phyloP scores from a whole-genome alignment of 2,329 filamentous ascomycete genomes.

The Ascochyta clinopodiicola region DNA sequence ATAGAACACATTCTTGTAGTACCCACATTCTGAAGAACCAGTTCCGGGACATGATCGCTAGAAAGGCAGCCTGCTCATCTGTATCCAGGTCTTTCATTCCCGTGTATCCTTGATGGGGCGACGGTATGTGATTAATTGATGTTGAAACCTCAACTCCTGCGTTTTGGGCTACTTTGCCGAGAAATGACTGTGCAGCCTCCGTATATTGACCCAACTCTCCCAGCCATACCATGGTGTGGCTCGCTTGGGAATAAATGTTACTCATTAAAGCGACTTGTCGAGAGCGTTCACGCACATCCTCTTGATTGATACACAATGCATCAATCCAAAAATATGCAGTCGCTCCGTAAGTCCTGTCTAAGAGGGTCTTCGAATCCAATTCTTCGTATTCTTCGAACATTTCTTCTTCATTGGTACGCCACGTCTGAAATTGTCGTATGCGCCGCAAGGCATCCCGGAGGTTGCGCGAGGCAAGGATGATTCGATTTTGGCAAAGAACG shows the following conservation, averaged over 20 bases:
- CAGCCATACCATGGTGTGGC: neutral
- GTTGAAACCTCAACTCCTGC: neutral
- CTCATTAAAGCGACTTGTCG: neutral
- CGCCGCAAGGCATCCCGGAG: neutral
- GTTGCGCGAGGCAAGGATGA: neutral
- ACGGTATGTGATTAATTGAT: neutral
- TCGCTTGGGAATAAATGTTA: neutral
- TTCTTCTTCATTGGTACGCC: neutral
- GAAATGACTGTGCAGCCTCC: neutral
- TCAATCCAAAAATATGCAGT: neutral
- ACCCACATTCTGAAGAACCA: neutral
- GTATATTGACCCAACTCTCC: neutral
- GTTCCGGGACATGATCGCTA: neutral
- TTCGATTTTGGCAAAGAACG: neutral
- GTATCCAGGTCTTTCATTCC: neutral
- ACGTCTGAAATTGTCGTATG: neutral
- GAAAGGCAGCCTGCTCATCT: neutral
- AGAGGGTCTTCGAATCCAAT: neutral
- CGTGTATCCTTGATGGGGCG: neutral
- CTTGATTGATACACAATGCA: constrained; percentile 33
- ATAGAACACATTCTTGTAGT: neutral
- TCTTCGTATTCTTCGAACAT: neutral
- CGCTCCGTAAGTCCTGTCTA: neutral
- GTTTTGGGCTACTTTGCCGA: neutral
- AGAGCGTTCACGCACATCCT: neutral